phyloP scores from a whole-genome alignment of 805 yeast species.

The Candida ortonii region DNA sequence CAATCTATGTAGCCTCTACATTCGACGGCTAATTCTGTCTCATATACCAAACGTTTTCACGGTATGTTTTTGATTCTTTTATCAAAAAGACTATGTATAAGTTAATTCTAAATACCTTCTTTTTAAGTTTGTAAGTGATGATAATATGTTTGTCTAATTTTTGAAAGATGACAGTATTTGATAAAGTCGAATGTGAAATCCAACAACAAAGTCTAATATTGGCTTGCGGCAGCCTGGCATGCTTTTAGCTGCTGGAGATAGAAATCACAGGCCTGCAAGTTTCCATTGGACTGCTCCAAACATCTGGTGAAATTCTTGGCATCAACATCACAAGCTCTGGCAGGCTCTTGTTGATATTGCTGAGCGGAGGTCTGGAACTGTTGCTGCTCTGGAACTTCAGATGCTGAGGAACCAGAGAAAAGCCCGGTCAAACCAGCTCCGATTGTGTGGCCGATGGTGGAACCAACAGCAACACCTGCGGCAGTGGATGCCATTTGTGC shows the following conservation, averaged over 20 bases:
- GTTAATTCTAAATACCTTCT: too few relatives aligned
- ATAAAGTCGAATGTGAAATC: not conserved
- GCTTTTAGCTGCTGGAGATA: conserved; percentile 97
- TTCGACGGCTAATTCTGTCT: too few relatives aligned
- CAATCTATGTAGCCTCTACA: too few relatives aligned
- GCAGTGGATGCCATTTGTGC: conserved; percentile 99
- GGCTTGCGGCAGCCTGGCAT: conserved; percentile 90
- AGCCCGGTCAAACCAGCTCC: conserved; percentile 91
- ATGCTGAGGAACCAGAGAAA: conserved; percentile 72
- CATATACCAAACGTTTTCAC: too few relatives aligned
- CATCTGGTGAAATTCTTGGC: conserved; percentile 96
- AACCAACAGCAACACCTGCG: conserved; percentile 99
- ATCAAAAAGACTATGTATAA: conserved; percentile 14
- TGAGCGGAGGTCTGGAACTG: conserved; percentile 22
- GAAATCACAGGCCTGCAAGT: conserved; percentile 95
- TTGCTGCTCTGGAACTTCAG: conserved; percentile 39
- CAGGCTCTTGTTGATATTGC: conserved; percentile 41
- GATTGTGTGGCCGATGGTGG: conserved; percentile 92
- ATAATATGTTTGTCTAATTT: too few relatives aligned
- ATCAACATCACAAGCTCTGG: conserved; percentile 78
- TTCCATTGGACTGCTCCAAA: conserved; percentile 88
- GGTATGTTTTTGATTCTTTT: too few relatives aligned
- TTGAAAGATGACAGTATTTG: not conserved
- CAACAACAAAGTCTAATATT: conserved; percentile 50
- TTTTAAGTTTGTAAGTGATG: too few relatives aligned